Conservation (phyloP, 805 yeast species). For the Saturnispora diversa region DNA sequence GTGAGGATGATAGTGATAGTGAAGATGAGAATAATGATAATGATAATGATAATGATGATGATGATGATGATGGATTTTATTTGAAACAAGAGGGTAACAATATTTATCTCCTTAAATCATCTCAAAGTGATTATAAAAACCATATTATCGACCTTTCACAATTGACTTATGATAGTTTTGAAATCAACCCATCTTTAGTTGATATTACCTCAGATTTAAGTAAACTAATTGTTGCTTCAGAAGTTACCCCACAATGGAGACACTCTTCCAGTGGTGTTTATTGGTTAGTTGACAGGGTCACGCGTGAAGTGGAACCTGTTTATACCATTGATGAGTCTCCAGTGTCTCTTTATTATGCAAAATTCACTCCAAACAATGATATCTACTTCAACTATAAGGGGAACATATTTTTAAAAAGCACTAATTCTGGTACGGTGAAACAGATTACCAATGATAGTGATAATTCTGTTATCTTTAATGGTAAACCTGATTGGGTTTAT, state of each 20-base stretch:
- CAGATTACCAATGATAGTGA: constrained; percentile 48
- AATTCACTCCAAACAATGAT: constrained; percentile 55
- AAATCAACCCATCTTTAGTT: constrained; percentile 33
- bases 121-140: constrained; percentile 26
- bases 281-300: constrained; percentile 50
- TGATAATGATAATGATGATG: not conserved
- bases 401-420: constrained; percentile 44
- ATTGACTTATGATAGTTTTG: constrained; percentile 36
- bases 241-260: constrained; percentile 48
- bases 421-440: constrained; percentile 20
- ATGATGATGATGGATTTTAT: constrained; percentile 31
- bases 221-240: constrained; percentile 49
- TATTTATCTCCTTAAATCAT: constrained; percentile 20
- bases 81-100: constrained; percentile 16
- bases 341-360: constrained; percentile 41
- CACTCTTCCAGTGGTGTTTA: constrained; percentile 57
- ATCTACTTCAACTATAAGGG: constrained; percentile 50
- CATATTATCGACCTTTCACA: constrained; percentile 26
- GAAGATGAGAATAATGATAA: constrained; percentile 1
- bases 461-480: constrained; percentile 42
- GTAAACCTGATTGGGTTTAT: constrained; percentile 76
- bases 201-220: constrained; percentile 39
- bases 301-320: constrained; percentile 22
- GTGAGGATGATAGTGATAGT: constrained; percentile 1
- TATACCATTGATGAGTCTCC: constrained; percentile 18